Base-by-base conservation (phyloP, 1,284 basidiomycete species). In the Ganoderma sinense region DNA sequence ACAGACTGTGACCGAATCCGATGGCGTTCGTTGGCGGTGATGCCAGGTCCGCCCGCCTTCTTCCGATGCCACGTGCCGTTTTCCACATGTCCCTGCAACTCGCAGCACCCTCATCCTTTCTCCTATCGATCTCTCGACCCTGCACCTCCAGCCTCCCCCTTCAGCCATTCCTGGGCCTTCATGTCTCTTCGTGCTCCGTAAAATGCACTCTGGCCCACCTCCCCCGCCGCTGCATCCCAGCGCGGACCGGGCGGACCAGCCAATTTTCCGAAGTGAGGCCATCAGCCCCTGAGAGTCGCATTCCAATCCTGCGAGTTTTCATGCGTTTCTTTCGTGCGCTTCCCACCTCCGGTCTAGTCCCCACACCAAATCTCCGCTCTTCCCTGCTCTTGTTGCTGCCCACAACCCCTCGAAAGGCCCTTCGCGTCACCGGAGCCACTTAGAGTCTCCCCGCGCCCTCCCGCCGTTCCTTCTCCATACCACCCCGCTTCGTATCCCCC, bases 261-360 rank as follows among this genome's bases (percentile, higher is more conserved):
- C 33, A 48, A 71, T 66, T 33, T 41, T 59, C 71, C 71, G 71
- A 73, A 60, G 71, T 70, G 69, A 41, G 67, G 60, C 71, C 71
- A 73, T 68, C 67, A 68, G 48, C 53, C 53, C 53, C 53, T 55
- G 53, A 55, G 26, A 55, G 53, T 26, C 53, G 23, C 53, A 55
- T 55, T 31, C 29, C 53, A 55, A 55, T 31, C 53, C 53, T 55
- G 53, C 53, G 53, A 29, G 26, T 31, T 29, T 55, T 55, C 53
- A 40, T 55, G 60, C 64, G 29, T 16, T 31, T 39, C 58, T 55
- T 60, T 59, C 64, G 58, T 61, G 43, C 59, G 64, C 60, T 41
- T 43, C 67, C 65, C 43, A 51, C 48, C 55, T 33, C 64, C 36
- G 2, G 63, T 45, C 59, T 41, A 41, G 39, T 43, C 59, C 31